phyloP scores from a whole-genome alignment of 805 yeast genomes.

The Candida ortonii region DNA sequence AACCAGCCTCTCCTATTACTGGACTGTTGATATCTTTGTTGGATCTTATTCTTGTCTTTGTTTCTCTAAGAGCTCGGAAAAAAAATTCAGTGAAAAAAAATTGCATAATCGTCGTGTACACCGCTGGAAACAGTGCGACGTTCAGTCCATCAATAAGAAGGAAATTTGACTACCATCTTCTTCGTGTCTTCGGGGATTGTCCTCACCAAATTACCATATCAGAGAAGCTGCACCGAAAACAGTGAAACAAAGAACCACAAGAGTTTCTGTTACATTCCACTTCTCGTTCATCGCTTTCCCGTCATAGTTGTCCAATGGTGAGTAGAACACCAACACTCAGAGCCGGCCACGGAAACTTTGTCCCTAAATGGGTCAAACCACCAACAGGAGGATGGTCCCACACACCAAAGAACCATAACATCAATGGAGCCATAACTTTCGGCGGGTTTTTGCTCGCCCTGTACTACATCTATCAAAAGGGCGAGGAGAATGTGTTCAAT shows the following conservation, averaged over 20 bases:
- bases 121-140: constrained; percentile 2
- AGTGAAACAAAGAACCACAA: too few species aligned
- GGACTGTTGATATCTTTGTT: neutral
- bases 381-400: constrained; percentile 59
- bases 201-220: too few species aligned
- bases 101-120: constrained; percentile 8
- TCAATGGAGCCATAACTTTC: constrained; percentile 41
- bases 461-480: constrained; percentile 35
- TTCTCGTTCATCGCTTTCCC: too few species aligned
- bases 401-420: constrained; percentile 48
- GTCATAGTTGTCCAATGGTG: neutral
- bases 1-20: neutral
- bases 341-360: constrained; percentile 22
- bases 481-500: constrained; percentile 36
- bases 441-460: constrained; percentile 37
- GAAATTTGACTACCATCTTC: too few species aligned
- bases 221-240: too few species aligned
- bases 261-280: too few species aligned
- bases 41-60: neutral
- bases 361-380: constrained; percentile 35
- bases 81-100: constrained; percentile 14
- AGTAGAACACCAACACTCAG: neutral
- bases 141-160: neutral
- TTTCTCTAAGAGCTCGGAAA: constrained; percentile 1
- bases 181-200: too few species aligned